Evolutionary conservation across 2,329 filamentous ascomycete species (phyloP).

Genomic region (Calonectria naviculata): DNA sequence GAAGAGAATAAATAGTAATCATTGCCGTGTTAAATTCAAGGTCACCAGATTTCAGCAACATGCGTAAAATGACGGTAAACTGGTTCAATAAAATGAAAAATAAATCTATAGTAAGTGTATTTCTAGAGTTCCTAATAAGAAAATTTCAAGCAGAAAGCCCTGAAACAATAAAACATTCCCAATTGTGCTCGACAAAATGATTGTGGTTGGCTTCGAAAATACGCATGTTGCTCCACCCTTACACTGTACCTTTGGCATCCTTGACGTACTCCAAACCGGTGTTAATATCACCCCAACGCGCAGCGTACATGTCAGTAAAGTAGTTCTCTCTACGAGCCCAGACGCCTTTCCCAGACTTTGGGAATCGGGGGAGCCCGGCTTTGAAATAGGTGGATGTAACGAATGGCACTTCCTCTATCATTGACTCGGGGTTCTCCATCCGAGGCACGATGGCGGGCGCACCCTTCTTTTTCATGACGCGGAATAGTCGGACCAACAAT

Average conservation of each 20-base stretch:
- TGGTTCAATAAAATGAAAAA: no score
- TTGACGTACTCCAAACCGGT: background rate
- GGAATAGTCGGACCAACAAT: background rate
- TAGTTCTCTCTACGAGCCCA: background rate
- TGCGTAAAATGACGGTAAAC: no score
- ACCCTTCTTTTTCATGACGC: background rate
- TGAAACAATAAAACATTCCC: no score
- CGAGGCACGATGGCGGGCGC: background rate
- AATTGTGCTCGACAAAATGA: no score
- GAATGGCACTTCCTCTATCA: background rate
- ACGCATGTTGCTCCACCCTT: background rate
- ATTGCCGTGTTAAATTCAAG: no score
- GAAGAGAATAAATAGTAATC: no score
- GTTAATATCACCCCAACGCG: background rate
- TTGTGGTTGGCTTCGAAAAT: no score
- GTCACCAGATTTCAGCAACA: no score
- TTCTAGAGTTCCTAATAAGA: no score
- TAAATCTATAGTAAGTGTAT: no score
- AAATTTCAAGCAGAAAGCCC: no score
- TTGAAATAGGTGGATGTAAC: background rate
- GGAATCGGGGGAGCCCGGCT: background rate
- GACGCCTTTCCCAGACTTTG: background rate
- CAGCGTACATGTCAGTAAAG: background rate
- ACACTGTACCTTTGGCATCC: background rate
- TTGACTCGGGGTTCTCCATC: background rate